phyloP scores from a whole-genome alignment of 2,329 filamentous ascomycete species.

The Fonsecaea multimorphosa region DNA sequence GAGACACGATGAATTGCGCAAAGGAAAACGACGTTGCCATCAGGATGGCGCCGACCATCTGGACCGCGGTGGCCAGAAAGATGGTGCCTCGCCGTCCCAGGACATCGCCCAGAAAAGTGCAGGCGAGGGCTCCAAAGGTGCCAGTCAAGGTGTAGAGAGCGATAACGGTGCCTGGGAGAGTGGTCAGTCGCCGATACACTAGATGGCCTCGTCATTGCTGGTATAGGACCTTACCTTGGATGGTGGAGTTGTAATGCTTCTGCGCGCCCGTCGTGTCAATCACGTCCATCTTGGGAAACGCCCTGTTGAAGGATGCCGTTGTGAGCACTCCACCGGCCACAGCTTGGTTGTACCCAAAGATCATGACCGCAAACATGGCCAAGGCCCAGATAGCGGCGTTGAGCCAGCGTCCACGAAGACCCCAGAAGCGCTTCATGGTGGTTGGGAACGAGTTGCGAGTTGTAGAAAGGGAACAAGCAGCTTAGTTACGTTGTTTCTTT shows the following conservation, averaged over 20 bases:
- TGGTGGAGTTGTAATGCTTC: constrained; percentile 55
- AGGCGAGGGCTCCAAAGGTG: constrained; percentile 54
- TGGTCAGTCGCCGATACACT: background rate
- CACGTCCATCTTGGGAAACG: constrained; percentile 59
- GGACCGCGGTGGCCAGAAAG: background rate
- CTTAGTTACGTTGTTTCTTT: background rate
- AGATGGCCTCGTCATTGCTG: constrained; percentile 35
- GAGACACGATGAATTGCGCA: constrained; percentile 57
- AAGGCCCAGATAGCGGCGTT: constrained; percentile 43
- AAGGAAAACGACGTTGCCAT: constrained; percentile 55
- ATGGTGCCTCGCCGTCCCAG: constrained; percentile 53
- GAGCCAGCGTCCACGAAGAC: constrained; percentile 10
- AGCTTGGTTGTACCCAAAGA: constrained; percentile 61
- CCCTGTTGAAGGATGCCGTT: constrained; percentile 44
- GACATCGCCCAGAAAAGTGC: constrained; percentile 53
- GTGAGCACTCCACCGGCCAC: constrained; percentile 56
- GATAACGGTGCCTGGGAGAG: constrained; percentile 42
- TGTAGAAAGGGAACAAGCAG: background rate
- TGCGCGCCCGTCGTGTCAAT: constrained; percentile 50
- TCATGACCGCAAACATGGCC: constrained; percentile 40
- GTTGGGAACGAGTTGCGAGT: background rate
- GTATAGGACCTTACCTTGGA: constrained; percentile 54
- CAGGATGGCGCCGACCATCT: constrained; percentile 52
- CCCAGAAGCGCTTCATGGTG: constrained; percentile 2
- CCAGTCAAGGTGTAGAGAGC: constrained; percentile 46